Evolutionary conservation across 129 eudicot species (phyloP), one percentile per base, ranked within the genome.

Genomic region (Artemisia argyi): DNA sequence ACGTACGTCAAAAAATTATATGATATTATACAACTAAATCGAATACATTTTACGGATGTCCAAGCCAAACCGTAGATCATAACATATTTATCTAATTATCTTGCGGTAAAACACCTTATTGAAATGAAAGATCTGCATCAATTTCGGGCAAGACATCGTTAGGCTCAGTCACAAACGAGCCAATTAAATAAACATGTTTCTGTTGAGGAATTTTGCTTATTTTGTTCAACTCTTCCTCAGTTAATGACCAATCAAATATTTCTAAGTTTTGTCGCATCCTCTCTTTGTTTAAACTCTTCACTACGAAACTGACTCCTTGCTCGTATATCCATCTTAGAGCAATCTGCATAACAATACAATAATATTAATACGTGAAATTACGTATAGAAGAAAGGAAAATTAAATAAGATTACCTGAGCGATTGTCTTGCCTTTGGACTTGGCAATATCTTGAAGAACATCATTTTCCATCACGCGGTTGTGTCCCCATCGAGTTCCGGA

Each of bases 281-380:
- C 53, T 84, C 83, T 39, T 67, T 68, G 78, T 84, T 82, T 15
- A 76, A 84, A 82, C 89, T 84, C 62, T 87, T 87, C 15, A 83
- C 71, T 47, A 77, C 35, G n/a, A 84, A 54, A 49, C 80, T 80
- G 39, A 82, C 93, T 52, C 87, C 87, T 82, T 87, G 93, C 53
- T 87, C 87, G 39, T 77, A 71, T 6, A 83, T 73, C 93, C 89
- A 87, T 66, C 89, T 76, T 65, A 84, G 67, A 0, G 87, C 80
- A 53, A 87, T 72, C 87, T 87, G 72, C 54, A 66, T 46, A 16
- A 52, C 30, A 78, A 4, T 32, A 15, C 0, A 24, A 11, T 3
- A 20, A 24, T 10, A 26, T 59, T 5, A 59, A 22, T 22, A 30
- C 49, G 2, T 14, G 0, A 6, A 30, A 18, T 14, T 32, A 59